Evolutionary conservation across 176 grass and related monocot species (phyloP), one percentile per base, ranked within the genome.

Genomic region (Neostapfia colusana): DNA sequence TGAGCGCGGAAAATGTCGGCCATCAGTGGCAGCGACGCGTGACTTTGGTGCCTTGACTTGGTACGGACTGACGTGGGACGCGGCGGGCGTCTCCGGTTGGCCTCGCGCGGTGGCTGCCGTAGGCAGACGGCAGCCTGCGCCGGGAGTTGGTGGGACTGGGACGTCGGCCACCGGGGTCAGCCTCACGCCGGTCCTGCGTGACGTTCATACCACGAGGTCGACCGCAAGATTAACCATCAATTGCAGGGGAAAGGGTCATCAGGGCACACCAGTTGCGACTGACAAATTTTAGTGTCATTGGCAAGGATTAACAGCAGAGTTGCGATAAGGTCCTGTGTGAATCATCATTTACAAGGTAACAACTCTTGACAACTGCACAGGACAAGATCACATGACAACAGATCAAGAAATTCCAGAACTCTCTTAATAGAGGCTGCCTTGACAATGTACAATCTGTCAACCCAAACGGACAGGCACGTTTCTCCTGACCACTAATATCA

Each of bases 1-100:
- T 77, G 66, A 59, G 73, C 18, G 67, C 73, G 73, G 46, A 78
- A 67, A 60, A 36, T 68, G 21, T 34, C 51, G 3, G 55, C 54
- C 16, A 24, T 24, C 55, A 13, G 9, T 12, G 55, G 55, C 23
- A 58, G 55, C 21, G 69, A 42, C 70, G 77, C 44, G 34, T 64
- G 74, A 24, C 45, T 43, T 49, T 0, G 67, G 49, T 20, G 17
- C 1, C 49, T 54, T 10, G 57, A 49, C 50, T 1, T 49, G 21
- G 18, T 50, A 6, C 9, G 14, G 59, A n/a, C 17, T 63, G 73
- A 38, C 44, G 10, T 8, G 39, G 44, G 75, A 2, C 10, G 45
- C 17, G 21, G 57, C 16, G 37, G 43, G 21, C 7, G 45, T 23
- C 55, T 31, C 41, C 46, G 31, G 46, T 57, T 44, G 60, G 46